A percentile compares a stretch with the other conserved stretches of the same genome.
These are phyloP conservation scores for Cyberlindnera misumaiensis DNA, from an alignment of 805 yeast species.

Conservation along the genomic window DNA sequence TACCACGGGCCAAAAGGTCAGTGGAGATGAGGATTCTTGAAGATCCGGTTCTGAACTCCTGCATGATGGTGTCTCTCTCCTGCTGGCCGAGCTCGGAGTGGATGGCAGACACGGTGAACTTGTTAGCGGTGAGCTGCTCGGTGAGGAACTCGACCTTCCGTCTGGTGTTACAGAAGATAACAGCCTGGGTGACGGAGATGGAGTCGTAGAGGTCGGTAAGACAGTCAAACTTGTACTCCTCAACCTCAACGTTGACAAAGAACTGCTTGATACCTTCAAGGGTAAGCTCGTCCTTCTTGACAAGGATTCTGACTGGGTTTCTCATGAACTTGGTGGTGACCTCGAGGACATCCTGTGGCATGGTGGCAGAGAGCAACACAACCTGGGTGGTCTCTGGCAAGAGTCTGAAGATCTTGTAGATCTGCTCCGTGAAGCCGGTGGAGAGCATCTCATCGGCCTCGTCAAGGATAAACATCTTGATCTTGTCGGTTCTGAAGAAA, in stretches of 20 bases:
- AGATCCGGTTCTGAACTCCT: conserved; percentile 90
- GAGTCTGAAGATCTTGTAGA: conserved; percentile 84
- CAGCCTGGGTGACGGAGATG: conserved; percentile 93
- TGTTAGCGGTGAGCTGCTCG: conserved; percentile 61
- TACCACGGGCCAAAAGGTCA: conserved; percentile 96
- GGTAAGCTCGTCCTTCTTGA: conserved; percentile 92
- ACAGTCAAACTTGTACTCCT: conserved; percentile 92
- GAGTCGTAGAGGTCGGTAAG: conserved; percentile 93
- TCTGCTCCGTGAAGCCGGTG: conserved; percentile 92
- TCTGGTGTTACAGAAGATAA: conserved; percentile 94
- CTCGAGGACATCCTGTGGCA: conserved; percentile 87
- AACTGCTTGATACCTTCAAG: conserved; percentile 94
- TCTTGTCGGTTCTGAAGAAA: conserved; percentile 68
- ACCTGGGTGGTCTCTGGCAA: conserved; percentile 90
- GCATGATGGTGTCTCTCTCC: conserved; percentile 92
- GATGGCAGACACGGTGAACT: conserved; percentile 90
- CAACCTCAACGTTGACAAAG: conserved; percentile 84
- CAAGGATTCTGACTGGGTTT: conserved; percentile 89
- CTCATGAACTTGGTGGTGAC: conserved; percentile 91
- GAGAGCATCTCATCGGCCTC: conserved; percentile 97
- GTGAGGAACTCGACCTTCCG: conserved; percentile 88
- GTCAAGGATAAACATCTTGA: conserved; percentile 92
- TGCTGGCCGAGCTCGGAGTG: conserved; percentile 95
- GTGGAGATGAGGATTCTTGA: conserved; percentile 90
- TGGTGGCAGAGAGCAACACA: conserved; percentile 89